These are phyloP conservation scores for Rubia balearica DNA, from an alignment of 305 asterid genomes.

Conservation along the genomic window DNA sequence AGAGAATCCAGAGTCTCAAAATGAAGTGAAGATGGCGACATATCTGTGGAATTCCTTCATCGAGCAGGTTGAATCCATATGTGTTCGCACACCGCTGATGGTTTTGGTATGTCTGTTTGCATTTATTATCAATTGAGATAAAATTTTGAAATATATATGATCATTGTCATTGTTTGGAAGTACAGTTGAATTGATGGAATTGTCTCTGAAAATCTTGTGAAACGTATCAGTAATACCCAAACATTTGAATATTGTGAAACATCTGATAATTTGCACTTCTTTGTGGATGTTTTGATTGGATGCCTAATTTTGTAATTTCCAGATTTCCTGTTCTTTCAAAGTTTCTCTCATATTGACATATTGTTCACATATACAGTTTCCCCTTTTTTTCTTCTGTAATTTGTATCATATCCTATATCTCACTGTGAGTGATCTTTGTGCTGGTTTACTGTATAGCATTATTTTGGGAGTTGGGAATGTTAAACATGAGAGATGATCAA, in stretches of 20 bases:
- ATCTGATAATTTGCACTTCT: conserved; percentile 4
- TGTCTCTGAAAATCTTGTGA: background rate
- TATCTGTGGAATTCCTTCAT: conserved; percentile 80
- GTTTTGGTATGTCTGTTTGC: conserved; percentile 59
- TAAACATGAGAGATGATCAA: background rate
- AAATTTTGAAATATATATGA: background rate
- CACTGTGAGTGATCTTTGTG: background rate
- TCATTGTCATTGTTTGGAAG: background rate
- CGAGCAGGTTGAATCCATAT: conserved; percentile 78
- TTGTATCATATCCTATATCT: background rate
- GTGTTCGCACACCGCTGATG: conserved; percentile 61
- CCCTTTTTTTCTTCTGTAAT: background rate
- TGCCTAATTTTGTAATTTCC: background rate
- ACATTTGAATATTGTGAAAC: background rate
- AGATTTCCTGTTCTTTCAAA: background rate
- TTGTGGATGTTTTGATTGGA: conserved; percentile 6
- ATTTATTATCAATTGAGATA: conserved; percentile 7
- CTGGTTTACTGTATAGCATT: background rate
- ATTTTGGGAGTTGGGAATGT: background rate
- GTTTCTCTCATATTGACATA: background rate
- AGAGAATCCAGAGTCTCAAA: conserved; percentile 27
- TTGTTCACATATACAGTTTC: background rate
- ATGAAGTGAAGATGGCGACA: conserved; percentile 44
- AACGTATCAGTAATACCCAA: background rate
- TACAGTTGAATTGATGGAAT: background rate